Base-by-base conservation (phyloP, 1,284 basidiomycete genomes). In the Macrocybe sp. region DNA sequence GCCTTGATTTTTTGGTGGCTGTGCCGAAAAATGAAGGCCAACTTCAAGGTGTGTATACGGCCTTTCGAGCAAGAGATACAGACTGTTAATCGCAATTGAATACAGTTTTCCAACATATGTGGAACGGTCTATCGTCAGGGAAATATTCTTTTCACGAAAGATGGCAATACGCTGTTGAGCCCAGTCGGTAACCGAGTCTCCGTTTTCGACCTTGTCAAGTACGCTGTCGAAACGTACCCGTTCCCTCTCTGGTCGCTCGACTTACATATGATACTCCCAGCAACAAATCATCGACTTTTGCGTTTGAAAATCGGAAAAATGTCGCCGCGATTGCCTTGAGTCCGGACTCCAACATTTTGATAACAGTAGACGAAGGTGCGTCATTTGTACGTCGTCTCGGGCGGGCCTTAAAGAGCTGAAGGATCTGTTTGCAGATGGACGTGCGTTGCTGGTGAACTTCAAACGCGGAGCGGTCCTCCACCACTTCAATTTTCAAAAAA, bases 181-280 rank as follows among this genome's bases (percentile, higher is more conserved):
- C 96, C 97, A 0, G 94, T 99, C 1, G 96, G 97, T 41, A 99
- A 99, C 66, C 79, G 97, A 22, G 90, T 99, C 12, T 92, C 92
- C 10, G 88, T 97, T 10, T 99, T 99, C 65, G 93, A 99, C 67
- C 83, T 99, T 34, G 89, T 97, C 55, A 95, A 95, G 94, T 97
- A 60, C 69, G 89, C 75, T 22, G 33, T 10, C 35, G 31, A 32
- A 7, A 36, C 34, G 9, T 31, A 37, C 34, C 22, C 12, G 9
- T 9, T 35, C 16, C 37, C 39, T 36, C 37, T 47, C 7, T 40
- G 14, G 16, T 37, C 41, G 30, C 12, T 36, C 28, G 32, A 36
- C 38, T 33, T 22, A 46, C 52, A 58, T 44, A 30, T 51, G 44
- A n/a, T 22, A 44, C 49, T 22, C 36, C n/a, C 55, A 97, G 95